These are phyloP conservation scores for Typha latifolia DNA, from an alignment of 176 grass and related monocot genomes.

Conservation along the genomic window DNA sequence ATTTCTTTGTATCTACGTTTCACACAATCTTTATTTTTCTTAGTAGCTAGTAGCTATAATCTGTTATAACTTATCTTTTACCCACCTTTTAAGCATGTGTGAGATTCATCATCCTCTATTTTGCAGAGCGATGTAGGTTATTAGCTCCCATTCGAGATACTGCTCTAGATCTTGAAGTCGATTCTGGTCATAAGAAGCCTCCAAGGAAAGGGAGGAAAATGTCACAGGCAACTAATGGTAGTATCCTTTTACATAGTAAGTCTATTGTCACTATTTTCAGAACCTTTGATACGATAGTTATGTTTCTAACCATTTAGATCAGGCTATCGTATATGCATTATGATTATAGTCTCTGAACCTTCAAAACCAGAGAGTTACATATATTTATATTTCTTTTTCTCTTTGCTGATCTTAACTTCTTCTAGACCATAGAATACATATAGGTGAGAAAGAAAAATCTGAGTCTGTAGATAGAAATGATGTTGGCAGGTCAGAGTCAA, in stretches of 20 bases:
- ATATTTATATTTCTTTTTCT: too few species aligned
- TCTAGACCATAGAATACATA: conserved; percentile 34
- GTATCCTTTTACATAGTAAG: conserved; percentile 35
- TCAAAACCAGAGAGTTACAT: too few species aligned
- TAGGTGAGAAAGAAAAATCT: conserved; percentile 38
- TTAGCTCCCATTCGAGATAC: conserved; percentile 23
- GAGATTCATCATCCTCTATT: conserved; percentile 1
- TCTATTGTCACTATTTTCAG: conserved; percentile 10
- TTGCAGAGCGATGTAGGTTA: conserved; percentile 43
- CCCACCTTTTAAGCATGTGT: background rate
- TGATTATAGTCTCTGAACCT: too few species aligned
- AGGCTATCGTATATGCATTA: too few species aligned
- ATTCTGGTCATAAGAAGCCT: conserved; percentile 35
- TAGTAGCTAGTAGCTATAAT: too few species aligned
- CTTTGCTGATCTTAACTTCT: conserved; percentile 28
- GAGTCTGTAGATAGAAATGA: conserved; percentile 22
- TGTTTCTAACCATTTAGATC: too few species aligned
- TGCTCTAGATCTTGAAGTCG: conserved; percentile 23
- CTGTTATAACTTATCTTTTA: background rate
- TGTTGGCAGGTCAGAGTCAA: conserved; percentile 30
- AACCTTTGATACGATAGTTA: too few species aligned
- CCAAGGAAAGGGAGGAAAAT: conserved; percentile 58
- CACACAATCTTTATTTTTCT: too few species aligned
- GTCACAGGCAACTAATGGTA: conserved; percentile 46
- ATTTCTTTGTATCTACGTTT: too few species aligned